These are phyloP conservation scores for Penicillium sp. DNA, from an alignment of 2,329 filamentous ascomycete species.

Conservation along the genomic window DNA sequence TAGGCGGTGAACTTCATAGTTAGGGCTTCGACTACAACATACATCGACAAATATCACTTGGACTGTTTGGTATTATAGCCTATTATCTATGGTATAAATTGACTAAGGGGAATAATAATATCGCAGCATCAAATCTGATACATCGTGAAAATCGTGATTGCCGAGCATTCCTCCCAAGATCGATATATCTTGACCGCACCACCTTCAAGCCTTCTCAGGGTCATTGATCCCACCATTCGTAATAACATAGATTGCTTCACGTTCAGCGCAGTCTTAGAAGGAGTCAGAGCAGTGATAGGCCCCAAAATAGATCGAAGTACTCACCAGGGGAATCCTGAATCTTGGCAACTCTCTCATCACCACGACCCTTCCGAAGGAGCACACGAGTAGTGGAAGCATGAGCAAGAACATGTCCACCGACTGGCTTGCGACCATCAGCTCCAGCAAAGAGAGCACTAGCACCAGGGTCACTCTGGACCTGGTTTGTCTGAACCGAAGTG, in stretches of 20 bases:
- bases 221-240: constrained; percentile 61
- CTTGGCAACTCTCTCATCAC: constrained; percentile 62
- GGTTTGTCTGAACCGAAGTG: constrained; percentile 49
- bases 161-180: not conserved
- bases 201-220: constrained; percentile 50
- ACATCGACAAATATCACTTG: not conserved
- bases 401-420: constrained; percentile 59
- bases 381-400: constrained; percentile 61
- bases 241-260: constrained; percentile 62
- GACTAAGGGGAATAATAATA: not conserved
- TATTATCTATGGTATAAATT: constrained; percentile 2
- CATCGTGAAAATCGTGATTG: not conserved
- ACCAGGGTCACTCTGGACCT: constrained; percentile 62
- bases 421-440: constrained; percentile 59
- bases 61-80: not conserved
- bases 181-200: not conserved
- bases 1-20: constrained; percentile 10
- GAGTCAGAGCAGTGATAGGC: not conserved
- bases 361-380: constrained; percentile 58
- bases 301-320: not conserved
- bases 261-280: constrained; percentile 55
- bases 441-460: constrained; percentile 59
- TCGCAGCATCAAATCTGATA: not conserved
- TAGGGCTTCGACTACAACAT: not conserved
- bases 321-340: constrained; percentile 58